Percentiles rank a stretch among this genome's conserved stretches.
These are phyloP conservation scores for Amylostereum areolatum DNA, from an alignment of 1,284 basidiomycete species.

Conservation along the genomic window DNA sequence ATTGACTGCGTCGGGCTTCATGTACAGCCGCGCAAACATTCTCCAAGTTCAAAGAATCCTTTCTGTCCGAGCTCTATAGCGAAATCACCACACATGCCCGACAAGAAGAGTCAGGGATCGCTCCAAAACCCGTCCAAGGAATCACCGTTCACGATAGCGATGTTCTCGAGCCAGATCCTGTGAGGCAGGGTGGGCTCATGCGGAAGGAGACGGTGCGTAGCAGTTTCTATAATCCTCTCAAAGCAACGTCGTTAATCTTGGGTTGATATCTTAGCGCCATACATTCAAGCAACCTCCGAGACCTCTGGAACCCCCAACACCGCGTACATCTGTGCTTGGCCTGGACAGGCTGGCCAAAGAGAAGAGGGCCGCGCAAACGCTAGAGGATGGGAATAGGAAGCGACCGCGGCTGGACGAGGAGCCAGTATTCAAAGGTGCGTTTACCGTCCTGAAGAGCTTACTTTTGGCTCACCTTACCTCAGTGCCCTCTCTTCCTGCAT, in stretches of 20 bases:
- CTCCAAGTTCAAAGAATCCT: slow-evolving; percentile 75
- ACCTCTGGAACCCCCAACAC: slow-evolving; percentile 67
- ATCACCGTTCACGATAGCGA: slow-evolving; percentile 80
- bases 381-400: slow-evolving; percentile 55
- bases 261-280: slow-evolving; percentile 61
- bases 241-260: too few species aligned
- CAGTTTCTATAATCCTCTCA: background rate
- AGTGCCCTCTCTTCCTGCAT: slow-evolving; percentile 73
- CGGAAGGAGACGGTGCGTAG: slow-evolving; percentile 58
- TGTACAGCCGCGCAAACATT: slow-evolving; percentile 70
- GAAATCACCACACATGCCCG: slow-evolving; percentile 58
- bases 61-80: slow-evolving; percentile 51
- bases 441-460: slow-evolving; percentile 1
- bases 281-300: slow-evolving; percentile 71
- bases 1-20: too few species aligned
- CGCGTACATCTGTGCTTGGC: slow-evolving; percentile 73
- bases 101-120: slow-evolving; percentile 56
- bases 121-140: slow-evolving; percentile 56
- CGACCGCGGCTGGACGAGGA: slow-evolving; percentile 60
- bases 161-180: slow-evolving; percentile 72
- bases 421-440: slow-evolving; percentile 76
- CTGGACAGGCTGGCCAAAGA: slow-evolving; percentile 84
- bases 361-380: slow-evolving; percentile 57
- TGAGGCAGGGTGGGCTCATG: slow-evolving; percentile 72
- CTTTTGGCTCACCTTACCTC: background rate